These are phyloP conservation scores for Globisporangium orthogonon DNA, from an alignment of 352 stramenopile species.

Conservation along the genomic window DNA sequence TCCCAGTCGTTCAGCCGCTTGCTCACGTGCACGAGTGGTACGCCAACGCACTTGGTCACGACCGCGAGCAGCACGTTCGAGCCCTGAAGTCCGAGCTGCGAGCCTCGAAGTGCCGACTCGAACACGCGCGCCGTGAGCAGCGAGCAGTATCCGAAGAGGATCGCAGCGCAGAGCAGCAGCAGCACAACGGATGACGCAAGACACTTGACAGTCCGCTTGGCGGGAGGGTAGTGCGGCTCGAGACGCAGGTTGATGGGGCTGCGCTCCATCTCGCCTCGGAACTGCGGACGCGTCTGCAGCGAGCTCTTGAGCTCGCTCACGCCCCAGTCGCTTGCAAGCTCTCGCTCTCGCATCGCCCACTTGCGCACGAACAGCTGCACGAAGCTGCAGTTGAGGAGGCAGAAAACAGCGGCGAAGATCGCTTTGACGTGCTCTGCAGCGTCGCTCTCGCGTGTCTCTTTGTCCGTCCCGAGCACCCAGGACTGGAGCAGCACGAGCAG, in stretches of 20 bases:
- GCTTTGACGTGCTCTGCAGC: not conserved
- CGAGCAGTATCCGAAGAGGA: constrained; percentile 24
- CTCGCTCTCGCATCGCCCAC: constrained; percentile 40
- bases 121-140: constrained; percentile 34
- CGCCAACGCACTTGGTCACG: constrained; percentile 28
- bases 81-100: constrained; percentile 16
- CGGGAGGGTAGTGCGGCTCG: constrained; percentile 37
- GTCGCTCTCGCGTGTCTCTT: not conserved
- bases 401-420: constrained; percentile 26
- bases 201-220: constrained; percentile 22
- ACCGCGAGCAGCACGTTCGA: constrained; percentile 29
- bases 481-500: constrained; percentile 22
- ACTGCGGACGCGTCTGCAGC: constrained; percentile 35
- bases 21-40: constrained; percentile 19
- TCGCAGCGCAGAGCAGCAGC: constrained; percentile 14
- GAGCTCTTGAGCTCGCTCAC: constrained; percentile 22
- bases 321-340: constrained; percentile 43
- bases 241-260: constrained; percentile 50
- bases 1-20: constrained; percentile 55
- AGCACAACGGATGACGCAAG: constrained; percentile 21
- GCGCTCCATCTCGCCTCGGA: constrained; percentile 38
- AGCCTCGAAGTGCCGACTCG: constrained; percentile 10
- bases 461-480: not conserved
- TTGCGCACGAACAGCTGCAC: constrained; percentile 50
- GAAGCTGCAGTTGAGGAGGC: constrained; percentile 40